Base-by-base conservation (phyloP, 2,329 filamentous ascomycete species). In the Talaromyces albobiverticillius region DNA sequence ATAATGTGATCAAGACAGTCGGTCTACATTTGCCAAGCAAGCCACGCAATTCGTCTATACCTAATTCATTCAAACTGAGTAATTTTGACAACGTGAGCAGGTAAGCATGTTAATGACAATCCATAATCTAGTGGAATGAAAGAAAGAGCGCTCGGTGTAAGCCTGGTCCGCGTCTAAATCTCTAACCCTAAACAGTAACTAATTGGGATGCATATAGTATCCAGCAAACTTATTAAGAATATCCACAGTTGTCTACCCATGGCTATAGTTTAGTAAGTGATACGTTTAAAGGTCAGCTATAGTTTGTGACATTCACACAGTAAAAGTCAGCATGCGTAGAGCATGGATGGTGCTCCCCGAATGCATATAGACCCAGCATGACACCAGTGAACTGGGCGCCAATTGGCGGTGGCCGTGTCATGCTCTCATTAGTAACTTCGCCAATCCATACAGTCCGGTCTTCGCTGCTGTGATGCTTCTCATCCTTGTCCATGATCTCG, bases 321-420 rank as follows among this genome's bases (percentile, higher is more conserved):
- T 57, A 58, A 57, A 78, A 77, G 48, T 77, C 73, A 0, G 75
- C 75, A 1, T 74, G 74, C 3, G 58, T 61, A 7, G 75, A 60
- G 32, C 71, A 74, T 16, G 66, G 63, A 51, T 77, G 69, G 16
- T 69, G 59, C 38, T 74, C 68, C 3, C 73, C 75, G 59, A 72
- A 75, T 1, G 72, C 64, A 60, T 78, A 78, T 11, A 78, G n/a
- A 0, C 76, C 75, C 46, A 78, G 59, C 74, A 77, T 76, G 64
- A 74, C 71, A 0, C 75, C 75, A 1, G 74, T 76, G 31, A 77
- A 78, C 2, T 70, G 62, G 16, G 67, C 67, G 0, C 75, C 75
- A 9, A 76, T 62, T 0, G 67, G 67, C 2, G 75, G 71, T 31
- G 66, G 59, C 14, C 64, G 55, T 2, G 71, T 73, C 57, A 76